Evolutionary conservation across 2,329 filamentous ascomycete genomes (phyloP).

Genomic region (Fusarium robinianum): DNA sequence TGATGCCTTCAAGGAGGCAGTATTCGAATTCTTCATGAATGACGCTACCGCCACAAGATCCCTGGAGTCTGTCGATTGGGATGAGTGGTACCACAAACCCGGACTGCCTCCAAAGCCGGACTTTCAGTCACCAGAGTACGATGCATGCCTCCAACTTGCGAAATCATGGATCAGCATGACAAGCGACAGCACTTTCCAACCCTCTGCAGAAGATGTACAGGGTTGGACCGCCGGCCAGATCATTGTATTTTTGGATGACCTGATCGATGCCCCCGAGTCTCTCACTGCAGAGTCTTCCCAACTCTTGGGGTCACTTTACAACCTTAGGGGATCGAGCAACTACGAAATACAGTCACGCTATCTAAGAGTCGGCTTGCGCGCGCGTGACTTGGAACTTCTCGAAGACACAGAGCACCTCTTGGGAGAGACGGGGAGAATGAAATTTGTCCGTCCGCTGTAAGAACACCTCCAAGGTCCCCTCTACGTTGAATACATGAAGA

Average conservation of each 20-base stretch:
- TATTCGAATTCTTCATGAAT: background rate
- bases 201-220: background rate
- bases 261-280: background rate
- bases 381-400: background rate
- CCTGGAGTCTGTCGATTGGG: background rate
- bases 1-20: background rate
- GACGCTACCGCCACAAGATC: background rate
- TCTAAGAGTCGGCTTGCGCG: background rate
- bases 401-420: background rate
- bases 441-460: constrained; percentile 1
- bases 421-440: background rate
- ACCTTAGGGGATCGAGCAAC: background rate
- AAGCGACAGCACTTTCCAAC: background rate
- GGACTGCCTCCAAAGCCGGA: background rate
- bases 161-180: background rate
- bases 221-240: background rate
- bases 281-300: background rate
- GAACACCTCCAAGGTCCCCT: background rate
- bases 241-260: background rate
- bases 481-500: too few relatives aligned
- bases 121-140: background rate
- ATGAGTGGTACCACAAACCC: background rate
- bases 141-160: background rate
- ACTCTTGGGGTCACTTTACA: background rate
- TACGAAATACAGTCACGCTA: background rate